These are phyloP conservation scores for Candida chauliodis DNA, from an alignment of 805 yeast species.

Conservation along the genomic window DNA sequence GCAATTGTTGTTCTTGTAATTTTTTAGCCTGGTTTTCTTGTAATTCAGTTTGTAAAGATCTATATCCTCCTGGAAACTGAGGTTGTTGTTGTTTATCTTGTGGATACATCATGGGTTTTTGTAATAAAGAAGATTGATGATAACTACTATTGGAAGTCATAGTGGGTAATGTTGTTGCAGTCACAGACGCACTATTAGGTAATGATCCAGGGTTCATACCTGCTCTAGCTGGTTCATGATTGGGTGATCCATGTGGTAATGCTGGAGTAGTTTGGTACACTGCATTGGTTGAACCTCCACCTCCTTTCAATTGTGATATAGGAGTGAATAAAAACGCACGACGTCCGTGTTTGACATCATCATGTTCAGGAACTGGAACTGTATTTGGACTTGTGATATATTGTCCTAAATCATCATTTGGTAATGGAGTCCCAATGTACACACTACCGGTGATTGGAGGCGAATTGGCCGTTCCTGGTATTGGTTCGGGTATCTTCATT, in stretches of 20 bases:
- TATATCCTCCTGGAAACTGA: constrained; percentile 11
- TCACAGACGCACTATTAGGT: neutral
- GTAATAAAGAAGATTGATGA: neutral
- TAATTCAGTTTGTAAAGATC: constrained; percentile 12
- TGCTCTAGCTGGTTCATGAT: constrained; percentile 8
- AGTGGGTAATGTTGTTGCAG: constrained; percentile 2
- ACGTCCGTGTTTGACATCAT: constrained; percentile 32
- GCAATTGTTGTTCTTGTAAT: constrained; percentile 17
- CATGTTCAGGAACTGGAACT: constrained; percentile 35
- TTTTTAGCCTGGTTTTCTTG: constrained; percentile 12
- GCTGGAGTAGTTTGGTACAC: constrained; percentile 16
- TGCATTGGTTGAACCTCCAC: constrained; percentile 23
- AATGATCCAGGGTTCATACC: neutral
- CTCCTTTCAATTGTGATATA: constrained; percentile 39
- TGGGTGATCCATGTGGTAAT: constrained; percentile 13
- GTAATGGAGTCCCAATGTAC: constrained; percentile 68
- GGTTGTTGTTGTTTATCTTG: constrained; percentile 7
- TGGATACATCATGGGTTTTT: neutral
- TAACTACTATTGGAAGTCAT: neutral
- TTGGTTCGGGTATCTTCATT: constrained; percentile 80
- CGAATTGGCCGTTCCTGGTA: constrained; percentile 72
- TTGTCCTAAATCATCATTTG: constrained; percentile 81
- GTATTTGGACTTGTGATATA: constrained; percentile 45
- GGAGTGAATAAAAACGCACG: constrained; percentile 44
- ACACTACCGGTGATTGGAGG: constrained; percentile 96